Conservation (phyloP, 305 asterid genomes). For the Euphrasia arctica region DNA sequence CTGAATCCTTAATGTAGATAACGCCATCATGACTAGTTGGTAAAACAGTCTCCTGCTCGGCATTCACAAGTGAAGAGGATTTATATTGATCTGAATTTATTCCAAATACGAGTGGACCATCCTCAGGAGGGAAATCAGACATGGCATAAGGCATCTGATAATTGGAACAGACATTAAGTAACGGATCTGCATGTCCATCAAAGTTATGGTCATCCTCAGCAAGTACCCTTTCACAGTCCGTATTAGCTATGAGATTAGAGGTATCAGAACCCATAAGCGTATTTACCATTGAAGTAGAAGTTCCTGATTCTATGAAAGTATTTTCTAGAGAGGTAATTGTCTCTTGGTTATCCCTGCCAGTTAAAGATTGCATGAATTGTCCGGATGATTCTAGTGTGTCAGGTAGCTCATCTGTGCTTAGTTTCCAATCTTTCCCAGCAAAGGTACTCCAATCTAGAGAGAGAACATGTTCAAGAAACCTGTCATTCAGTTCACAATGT, state of each 20-base stretch:
- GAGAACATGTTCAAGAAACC: slow-evolving; percentile 43
- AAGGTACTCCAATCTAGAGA: slow-evolving; percentile 56
- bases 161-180: slow-evolving; percentile 27
- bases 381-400: slow-evolving; percentile 53
- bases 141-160: slow-evolving; percentile 28
- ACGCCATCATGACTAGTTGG: slow-evolving; percentile 40
- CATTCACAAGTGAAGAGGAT: slow-evolving; percentile 36
- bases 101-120: background rate
- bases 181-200: slow-evolving; percentile 22
- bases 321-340: slow-evolving; percentile 32
- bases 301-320: slow-evolving; percentile 24
- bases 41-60: slow-evolving; percentile 36
- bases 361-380: slow-evolving; percentile 40
- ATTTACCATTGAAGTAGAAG: slow-evolving; percentile 30
- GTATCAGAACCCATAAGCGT: slow-evolving; percentile 27
- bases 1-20: slow-evolving; percentile 36
- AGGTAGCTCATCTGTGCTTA: slow-evolving; percentile 51
- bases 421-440: slow-evolving; percentile 55
- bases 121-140: slow-evolving; percentile 11
- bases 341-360: slow-evolving; percentile 37
- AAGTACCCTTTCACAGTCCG: slow-evolving; percentile 23
- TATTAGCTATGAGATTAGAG: slow-evolving; percentile 24
- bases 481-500: slow-evolving; percentile 40
- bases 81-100: slow-evolving; percentile 36
- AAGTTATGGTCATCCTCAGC: slow-evolving; percentile 37